Percentiles rank a stretch among this genome's conserved stretches.
These are phyloP conservation scores for Penicillium atrosanguineum DNA, from an alignment of 495 filamentous ascomycete species.

Conservation along the genomic window DNA sequence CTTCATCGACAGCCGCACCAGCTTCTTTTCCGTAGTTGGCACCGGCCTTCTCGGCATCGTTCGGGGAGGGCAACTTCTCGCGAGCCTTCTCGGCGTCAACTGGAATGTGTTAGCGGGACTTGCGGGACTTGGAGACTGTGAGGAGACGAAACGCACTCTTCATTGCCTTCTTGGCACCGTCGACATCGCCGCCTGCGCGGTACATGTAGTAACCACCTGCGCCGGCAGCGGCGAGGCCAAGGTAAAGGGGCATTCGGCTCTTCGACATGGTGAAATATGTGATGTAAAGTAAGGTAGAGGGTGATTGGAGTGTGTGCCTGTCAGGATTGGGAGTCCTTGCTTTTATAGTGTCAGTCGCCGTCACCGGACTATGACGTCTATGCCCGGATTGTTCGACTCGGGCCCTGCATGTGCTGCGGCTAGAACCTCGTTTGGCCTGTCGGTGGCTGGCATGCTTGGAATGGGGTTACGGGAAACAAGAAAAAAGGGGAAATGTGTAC, in stretches of 20 bases:
- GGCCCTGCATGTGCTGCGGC: neutral
- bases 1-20: conserved; percentile 52
- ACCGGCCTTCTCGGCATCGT: conserved; percentile 50
- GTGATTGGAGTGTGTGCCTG: neutral
- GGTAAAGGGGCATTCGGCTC: conserved; percentile 51
- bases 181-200: conserved; percentile 76
- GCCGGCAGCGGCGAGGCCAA: conserved; percentile 63
- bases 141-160: conserved; percentile 59
- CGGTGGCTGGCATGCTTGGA: neutral
- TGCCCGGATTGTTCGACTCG: neutral
- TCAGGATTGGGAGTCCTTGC: neutral
- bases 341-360: conserved; percentile 10
- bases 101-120: conserved; percentile 20
- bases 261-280: conserved; percentile 37
- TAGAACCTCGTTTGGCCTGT: neutral
- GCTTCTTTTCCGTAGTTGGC: conserved; percentile 51
- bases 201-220: conserved; percentile 90
- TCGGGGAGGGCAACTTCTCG: conserved; percentile 52
- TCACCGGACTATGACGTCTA: conserved; percentile 24
- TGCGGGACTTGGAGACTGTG: neutral
- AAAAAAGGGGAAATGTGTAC: neutral
- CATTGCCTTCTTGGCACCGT: conserved; percentile 74
- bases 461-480: neutral
- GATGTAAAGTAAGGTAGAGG: neutral
- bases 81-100: conserved; percentile 64